phyloP scores from a whole-genome alignment of 169 alveolate genomes.

The Sarcocystis neurona region DNA sequence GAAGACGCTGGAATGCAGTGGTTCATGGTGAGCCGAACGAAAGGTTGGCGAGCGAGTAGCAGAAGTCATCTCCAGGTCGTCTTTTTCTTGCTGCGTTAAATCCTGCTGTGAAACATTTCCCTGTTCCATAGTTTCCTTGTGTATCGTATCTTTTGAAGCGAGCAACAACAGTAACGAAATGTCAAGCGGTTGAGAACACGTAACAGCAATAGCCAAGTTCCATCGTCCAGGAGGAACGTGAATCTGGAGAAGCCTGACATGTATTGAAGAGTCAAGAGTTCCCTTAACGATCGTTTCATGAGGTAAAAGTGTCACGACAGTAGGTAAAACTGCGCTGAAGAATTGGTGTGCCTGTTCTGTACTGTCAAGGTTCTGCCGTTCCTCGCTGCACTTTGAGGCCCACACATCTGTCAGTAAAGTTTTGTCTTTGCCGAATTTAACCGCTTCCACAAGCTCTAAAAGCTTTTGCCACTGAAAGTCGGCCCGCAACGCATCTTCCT shows the following conservation, averaged over 20 bases:
- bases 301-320: neutral
- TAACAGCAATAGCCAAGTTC: slow-evolving; percentile 10
- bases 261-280: neutral
- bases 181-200: slow-evolving; percentile 19
- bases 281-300: slow-evolving; percentile 15
- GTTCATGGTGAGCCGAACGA: too few species aligned
- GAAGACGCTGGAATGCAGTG: too few species aligned
- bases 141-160: too few species aligned
- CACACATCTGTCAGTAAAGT: neutral
- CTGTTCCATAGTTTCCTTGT: too few species aligned
- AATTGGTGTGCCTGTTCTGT: neutral
- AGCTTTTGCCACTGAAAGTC: slow-evolving; percentile 17
- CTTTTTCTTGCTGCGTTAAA: too few species aligned
- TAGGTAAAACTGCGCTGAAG: neutral
- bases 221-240: slow-evolving; percentile 17
- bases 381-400: slow-evolving; percentile 6
- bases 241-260: neutral
- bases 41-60: too few species aligned
- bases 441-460: slow-evolving; percentile 1
- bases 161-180: neutral
- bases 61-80: too few species aligned
- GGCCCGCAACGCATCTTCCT: slow-evolving; percentile 16
- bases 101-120: too few species aligned
- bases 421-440: neutral
- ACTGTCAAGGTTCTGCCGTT: neutral